These are phyloP conservation scores for Kuraishia hungarica DNA, from an alignment of 805 yeast species.

Conservation along the genomic window DNA sequence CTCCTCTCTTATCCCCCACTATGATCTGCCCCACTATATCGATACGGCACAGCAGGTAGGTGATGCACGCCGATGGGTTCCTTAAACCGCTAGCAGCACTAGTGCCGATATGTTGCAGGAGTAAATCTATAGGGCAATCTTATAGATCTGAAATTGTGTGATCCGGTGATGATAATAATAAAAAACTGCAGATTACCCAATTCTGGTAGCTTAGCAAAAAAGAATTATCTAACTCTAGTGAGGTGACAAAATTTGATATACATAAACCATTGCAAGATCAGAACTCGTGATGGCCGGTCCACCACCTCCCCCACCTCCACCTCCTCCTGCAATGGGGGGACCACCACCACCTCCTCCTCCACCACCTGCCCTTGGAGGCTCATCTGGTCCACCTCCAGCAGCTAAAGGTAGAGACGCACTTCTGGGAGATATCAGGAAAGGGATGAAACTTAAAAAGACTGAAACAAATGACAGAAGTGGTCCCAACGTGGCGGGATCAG, in stretches of 20 bases:
- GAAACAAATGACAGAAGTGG: conserved; percentile 60
- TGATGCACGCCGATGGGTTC: background rate
- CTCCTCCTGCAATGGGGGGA: conserved; percentile 32
- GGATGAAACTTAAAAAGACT: conserved; percentile 50
- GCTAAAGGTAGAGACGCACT: conserved; percentile 42
- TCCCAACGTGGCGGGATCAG: conserved; percentile 37
- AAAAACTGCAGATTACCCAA: background rate
- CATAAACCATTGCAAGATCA: background rate
- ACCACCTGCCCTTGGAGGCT: conserved; percentile 13
- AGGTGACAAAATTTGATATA: background rate
- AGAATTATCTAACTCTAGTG: background rate
- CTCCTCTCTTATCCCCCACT: background rate
- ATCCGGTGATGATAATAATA: background rate
- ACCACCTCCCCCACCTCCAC: conserved; percentile 55
- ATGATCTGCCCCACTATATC: background rate
- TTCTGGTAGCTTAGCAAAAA: background rate
- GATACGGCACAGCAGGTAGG: background rate
- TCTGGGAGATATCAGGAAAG: conserved; percentile 78
- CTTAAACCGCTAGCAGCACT: background rate
- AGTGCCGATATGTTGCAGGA: background rate
- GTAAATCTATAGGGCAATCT: background rate
- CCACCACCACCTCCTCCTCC: conserved; percentile 25
- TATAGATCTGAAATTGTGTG: background rate
- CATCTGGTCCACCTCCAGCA: conserved; percentile 13
- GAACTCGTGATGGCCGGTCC: conserved; percentile 29